phyloP scores from a whole-genome alignment of 2,329 filamentous ascomycete species.

The Davidsoniella virescens region DNA sequence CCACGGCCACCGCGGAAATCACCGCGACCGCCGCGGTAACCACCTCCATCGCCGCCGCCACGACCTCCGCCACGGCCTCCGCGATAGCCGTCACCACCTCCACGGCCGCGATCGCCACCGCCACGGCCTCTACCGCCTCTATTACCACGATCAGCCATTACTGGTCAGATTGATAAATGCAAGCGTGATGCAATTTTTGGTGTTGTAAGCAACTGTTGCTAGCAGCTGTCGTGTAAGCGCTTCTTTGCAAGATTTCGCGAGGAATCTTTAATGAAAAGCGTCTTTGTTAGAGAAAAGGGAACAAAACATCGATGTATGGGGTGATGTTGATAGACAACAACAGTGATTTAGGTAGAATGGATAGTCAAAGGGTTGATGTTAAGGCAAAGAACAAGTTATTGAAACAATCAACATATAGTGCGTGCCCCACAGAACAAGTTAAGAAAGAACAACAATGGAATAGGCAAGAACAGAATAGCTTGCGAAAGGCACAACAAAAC shows the following conservation, averaged over 20 bases:
- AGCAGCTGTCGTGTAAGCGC: no score
- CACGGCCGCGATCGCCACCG: constrained; percentile 15
- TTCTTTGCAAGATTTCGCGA: no score
- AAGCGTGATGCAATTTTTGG: no score
- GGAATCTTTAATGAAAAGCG: no score
- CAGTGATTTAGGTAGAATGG: neutral
- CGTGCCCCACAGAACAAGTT: no score
- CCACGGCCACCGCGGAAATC: constrained; percentile 15
- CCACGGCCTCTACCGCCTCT: constrained; percentile 11
- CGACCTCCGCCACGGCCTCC: constrained; percentile 16
- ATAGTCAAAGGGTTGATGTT: no score
- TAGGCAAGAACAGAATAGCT: no score
- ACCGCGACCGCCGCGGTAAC: constrained; percentile 13
- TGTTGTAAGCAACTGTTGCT: no score
- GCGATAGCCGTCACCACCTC: constrained; percentile 7
- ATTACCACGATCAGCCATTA: constrained; percentile 10
- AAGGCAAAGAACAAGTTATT: neutral
- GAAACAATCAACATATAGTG: neutral
- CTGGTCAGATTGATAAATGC: no score
- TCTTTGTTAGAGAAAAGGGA: neutral
- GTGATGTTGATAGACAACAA: neutral
- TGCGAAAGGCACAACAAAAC: no score
- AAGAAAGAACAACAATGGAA: no score
- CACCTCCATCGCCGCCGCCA: constrained; percentile 13
- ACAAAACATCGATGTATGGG: neutral